These are phyloP conservation scores for Limtongia smithiae DNA, from an alignment of 805 yeast genomes.

Conservation along the genomic window DNA sequence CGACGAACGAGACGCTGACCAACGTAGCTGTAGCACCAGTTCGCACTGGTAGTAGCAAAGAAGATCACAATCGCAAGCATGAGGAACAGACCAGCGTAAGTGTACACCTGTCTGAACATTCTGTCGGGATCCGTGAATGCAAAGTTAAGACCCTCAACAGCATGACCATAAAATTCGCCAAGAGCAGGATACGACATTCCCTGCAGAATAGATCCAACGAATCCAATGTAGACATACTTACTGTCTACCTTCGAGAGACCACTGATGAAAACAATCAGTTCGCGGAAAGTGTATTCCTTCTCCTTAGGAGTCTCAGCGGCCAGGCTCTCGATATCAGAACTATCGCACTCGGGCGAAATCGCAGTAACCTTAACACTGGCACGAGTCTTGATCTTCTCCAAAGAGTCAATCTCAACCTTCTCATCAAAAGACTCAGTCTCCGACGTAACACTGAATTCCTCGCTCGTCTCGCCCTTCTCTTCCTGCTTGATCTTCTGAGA, in stretches of 20 bases:
- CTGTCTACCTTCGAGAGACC: conserved; percentile 18
- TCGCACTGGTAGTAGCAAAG: conserved; percentile 43
- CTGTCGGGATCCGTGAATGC: conserved; percentile 35
- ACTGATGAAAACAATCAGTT: conserved; percentile 18
- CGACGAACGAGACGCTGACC: conserved; percentile 30
- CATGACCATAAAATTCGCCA: conserved; percentile 27
- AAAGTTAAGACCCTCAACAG: conserved; percentile 30
- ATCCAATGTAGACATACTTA: conserved; percentile 13
- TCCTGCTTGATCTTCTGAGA: conserved; percentile 39
- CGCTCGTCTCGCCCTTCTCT: conserved; percentile 1
- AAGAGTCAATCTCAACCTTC: conserved; percentile 4
- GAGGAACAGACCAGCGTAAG: conserved; percentile 40
- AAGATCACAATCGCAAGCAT: conserved; percentile 39
- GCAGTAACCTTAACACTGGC: conserved; percentile 13
- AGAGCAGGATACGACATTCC: conserved; percentile 27
- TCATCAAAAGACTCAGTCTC: conserved; percentile 10
- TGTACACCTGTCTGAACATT: conserved; percentile 40
- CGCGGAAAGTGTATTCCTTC: conserved; percentile 13
- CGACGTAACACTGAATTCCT: conserved; percentile 2
- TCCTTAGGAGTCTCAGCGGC: neutral
- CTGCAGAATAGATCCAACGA: conserved; percentile 24
- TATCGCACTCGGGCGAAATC: neutral
- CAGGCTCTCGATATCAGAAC: conserved; percentile 1
- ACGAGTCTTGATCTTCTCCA: conserved; percentile 15
- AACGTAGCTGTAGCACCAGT: conserved; percentile 35